Evolutionary conservation across 495 filamentous ascomycete genomes (phyloP), one percentile per base, ranked within the genome.

Genomic region (Penicillium diatomitis): DNA sequence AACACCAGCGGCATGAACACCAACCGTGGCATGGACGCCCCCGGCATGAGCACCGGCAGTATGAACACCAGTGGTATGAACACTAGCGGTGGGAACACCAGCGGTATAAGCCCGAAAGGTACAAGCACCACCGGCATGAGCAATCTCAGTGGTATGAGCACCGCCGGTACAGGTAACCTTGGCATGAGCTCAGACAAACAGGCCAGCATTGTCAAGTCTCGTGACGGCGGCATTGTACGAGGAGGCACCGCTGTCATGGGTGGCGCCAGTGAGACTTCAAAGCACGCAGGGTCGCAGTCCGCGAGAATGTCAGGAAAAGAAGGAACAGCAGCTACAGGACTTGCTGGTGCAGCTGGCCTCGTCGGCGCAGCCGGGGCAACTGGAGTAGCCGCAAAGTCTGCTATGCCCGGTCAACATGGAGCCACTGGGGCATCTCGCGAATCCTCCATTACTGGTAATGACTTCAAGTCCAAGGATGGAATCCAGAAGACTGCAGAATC

Each of bases 231-330:
- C 8, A 34, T 41, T 2, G 43, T 34, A 2, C 46, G 46, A 44
- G 32, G 34, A 28, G 52, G 52, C 6, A 32, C 38, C 10, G 11
- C 52, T 35, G 38, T 41, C 3, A 49, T 49, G 47, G 38, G 39
- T 11, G 47, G 47, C 28, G 10, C 47, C 4, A 20, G 9, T 32
- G 31, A 44, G 29, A 32, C 41, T 12, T 27, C 41, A 30, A 44
- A 20, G 30, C 32, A 29, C 32, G 32, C 20, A 20, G 20, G 20
- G 20, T 20, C 20, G 20, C 20, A 20, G 20, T 20, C 35, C 3
- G 28, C 41, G n/a, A 44, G 30, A 30, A 32, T 32, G 5, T 32
- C 41, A 10, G 41, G 31, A n/a, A 44, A 44, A 44, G n/a, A 32
- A 10, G 44, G 44, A 5, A 10, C 44, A 37, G 11, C 32, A 37